Conservation (phyloP, 108 stramenopile species). For the Nitzschia sp. region DNA sequence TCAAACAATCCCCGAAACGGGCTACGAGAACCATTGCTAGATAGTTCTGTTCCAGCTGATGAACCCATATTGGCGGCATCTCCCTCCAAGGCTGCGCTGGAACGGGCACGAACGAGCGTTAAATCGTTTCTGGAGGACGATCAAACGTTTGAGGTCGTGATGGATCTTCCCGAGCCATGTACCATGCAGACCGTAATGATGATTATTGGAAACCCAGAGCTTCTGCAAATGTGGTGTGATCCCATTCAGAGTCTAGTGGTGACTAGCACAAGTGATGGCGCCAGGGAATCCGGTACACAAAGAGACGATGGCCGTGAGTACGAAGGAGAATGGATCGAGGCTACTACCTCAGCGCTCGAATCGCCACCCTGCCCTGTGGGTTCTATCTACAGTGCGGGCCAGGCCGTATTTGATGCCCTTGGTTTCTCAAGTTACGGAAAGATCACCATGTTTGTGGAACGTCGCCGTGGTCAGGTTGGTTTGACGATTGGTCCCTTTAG, state of each 20-base stretch:
- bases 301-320: constrained; percentile 38
- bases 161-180: constrained; percentile 8
- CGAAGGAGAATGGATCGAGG: constrained; percentile 84
- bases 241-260: constrained; percentile 62
- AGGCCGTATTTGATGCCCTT: constrained; percentile 16
- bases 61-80: background rate
- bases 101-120: constrained; percentile 11
- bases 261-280: constrained; percentile 48
- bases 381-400: constrained; percentile 23
- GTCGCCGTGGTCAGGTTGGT: constrained; percentile 55
- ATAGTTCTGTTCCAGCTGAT: background rate
- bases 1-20: background rate
- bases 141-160: constrained; percentile 40
- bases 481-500: constrained; percentile 63
- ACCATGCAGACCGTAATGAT: constrained; percentile 52
- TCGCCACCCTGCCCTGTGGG: constrained; percentile 39
- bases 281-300: background rate
- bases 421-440: constrained; percentile 43
- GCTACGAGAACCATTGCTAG: constrained; percentile 5
- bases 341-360: constrained; percentile 51
- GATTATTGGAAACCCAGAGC: constrained; percentile 58
- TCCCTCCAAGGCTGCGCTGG: background rate
- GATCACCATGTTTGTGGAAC: constrained; percentile 76
- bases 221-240: constrained; percentile 73
- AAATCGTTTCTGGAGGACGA: constrained; percentile 17